phyloP scores from a whole-genome alignment of 768 basidiomycete genomes.

The Xerocomus spinulosus region DNA sequence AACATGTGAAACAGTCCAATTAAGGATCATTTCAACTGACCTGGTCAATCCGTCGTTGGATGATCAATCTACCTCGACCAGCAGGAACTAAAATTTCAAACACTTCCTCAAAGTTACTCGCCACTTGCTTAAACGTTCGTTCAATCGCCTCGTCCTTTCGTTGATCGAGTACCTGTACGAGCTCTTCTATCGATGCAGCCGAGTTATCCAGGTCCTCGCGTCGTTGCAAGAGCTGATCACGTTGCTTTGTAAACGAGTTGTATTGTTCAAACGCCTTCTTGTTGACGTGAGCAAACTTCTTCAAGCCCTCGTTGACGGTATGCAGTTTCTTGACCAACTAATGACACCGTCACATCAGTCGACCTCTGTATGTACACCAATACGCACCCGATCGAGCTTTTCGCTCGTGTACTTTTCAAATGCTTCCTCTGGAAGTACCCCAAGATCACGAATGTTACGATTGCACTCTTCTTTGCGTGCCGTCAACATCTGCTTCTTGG shows the following conservation, averaged over 20 bases:
- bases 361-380: background rate
- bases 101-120: slow-evolving; percentile 94
- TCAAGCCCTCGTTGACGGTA: slow-evolving; percentile 84
- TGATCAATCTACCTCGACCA: slow-evolving; percentile 86
- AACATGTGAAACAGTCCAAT: background rate
- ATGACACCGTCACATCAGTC: slow-evolving; percentile 5
- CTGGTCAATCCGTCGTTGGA: slow-evolving; percentile 87
- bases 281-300: slow-evolving; percentile 97
- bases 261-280: slow-evolving; percentile 99
- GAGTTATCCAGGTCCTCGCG: slow-evolving; percentile 90
- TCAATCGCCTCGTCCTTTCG: slow-evolving; percentile 99
- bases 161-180: slow-evolving; percentile 91
- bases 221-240: slow-evolving; percentile 82
- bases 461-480: slow-evolving; percentile 91
- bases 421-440: slow-evolving; percentile 94
- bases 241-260: slow-evolving; percentile 95
- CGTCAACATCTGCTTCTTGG: slow-evolving; percentile 83
- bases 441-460: slow-evolving; percentile 91
- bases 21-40: slow-evolving; percentile 28
- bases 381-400: slow-evolving; percentile 77
- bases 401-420: slow-evolving; percentile 91
- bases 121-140: slow-evolving; percentile 96
- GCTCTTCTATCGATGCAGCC: slow-evolving; percentile 82
- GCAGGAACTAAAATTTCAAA: slow-evolving; percentile 96
- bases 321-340: slow-evolving; percentile 95